Conservation (phyloP, 1,284 basidiomycete genomes). For the Cryptococcus sp. region DNA sequence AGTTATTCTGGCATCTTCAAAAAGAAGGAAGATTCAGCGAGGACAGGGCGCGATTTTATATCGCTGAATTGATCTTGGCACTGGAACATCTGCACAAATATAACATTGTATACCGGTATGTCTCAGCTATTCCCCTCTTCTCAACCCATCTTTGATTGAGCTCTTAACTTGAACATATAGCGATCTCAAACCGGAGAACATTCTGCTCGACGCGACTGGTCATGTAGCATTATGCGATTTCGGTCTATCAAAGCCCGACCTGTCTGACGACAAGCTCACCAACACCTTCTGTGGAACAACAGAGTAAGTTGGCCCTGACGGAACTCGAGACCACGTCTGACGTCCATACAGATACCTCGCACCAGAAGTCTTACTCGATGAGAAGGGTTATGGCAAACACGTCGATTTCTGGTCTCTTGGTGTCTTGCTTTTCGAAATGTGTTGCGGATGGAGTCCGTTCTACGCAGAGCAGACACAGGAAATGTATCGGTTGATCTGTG, state of each 20-base stretch:
- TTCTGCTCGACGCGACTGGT: slow-evolving; percentile 92
- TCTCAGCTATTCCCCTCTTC: slow-evolving; percentile 12
- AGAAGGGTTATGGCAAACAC: slow-evolving; percentile 96
- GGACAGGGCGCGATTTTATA: slow-evolving; percentile 90
- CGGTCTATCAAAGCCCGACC: slow-evolving; percentile 93
- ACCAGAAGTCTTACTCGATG: slow-evolving; percentile 97
- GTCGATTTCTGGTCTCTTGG: slow-evolving; percentile 99
- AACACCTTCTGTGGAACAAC: slow-evolving; percentile 98
- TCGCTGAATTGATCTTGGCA: slow-evolving; percentile 90
- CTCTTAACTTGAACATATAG: slow-evolving; percentile 52
- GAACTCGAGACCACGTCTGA: too few species aligned
- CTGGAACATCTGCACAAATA: slow-evolving; percentile 96
- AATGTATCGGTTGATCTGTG: slow-evolving; percentile 98
- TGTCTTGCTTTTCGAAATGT: slow-evolving; percentile 94
- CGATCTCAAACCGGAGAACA: slow-evolving; percentile 96
- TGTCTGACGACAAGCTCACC: slow-evolving; percentile 90
- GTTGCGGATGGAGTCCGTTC: slow-evolving; percentile 99
- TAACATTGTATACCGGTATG: slow-evolving; percentile 90
- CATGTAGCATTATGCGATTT: slow-evolving; percentile 97
- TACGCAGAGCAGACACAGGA: slow-evolving; percentile 99
- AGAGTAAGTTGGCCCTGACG: slow-evolving; percentile 56
- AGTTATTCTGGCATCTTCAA: slow-evolving; percentile 97
- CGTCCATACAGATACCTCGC: slow-evolving; percentile 71
- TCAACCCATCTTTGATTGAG: too few species aligned
- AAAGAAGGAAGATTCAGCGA: slow-evolving; percentile 90